Evolutionary conservation across 1,284 basidiomycete species (phyloP).

Genomic region (Coniferiporia sulphurascens): DNA sequence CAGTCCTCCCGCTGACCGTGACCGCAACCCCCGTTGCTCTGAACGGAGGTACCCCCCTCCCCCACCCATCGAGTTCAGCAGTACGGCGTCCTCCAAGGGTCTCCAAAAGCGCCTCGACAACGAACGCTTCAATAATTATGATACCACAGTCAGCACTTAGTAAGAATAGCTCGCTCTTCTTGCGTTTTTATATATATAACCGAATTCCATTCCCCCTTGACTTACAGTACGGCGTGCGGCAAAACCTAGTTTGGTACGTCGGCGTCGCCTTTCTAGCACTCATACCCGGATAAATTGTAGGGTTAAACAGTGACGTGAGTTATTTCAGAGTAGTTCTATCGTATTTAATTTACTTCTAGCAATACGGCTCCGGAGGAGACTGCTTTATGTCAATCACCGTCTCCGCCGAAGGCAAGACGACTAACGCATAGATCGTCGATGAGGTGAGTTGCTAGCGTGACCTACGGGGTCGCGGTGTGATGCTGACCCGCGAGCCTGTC

Average conservation of each 20-base stretch:
- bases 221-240: slow-evolving; percentile 15
- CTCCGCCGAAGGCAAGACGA: slow-evolving; percentile 17
- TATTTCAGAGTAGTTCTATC: neutral
- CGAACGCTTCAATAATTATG: slow-evolving; percentile 20
- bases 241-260: neutral
- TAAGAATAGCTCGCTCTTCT: slow-evolving; percentile 10
- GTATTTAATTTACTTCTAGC: slow-evolving; percentile 1
- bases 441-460: slow-evolving; percentile 7
- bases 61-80: neutral
- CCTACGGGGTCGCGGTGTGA: neutral
- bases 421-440: slow-evolving; percentile 20
- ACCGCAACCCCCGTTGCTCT: neutral
- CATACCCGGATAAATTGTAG: slow-evolving; percentile 7
- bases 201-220: too few relatives aligned
- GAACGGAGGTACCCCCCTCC: neutral
- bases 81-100: neutral
- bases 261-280: neutral
- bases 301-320: slow-evolving; percentile 9
- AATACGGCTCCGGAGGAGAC: slow-evolving; percentile 19
- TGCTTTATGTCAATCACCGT: slow-evolving; percentile 20
- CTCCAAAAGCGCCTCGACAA: slow-evolving; percentile 16
- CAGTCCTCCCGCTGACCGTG: neutral
- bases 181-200: neutral
- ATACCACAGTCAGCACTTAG: slow-evolving; percentile 41
- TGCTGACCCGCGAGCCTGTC: too few relatives aligned